These are phyloP conservation scores for Aurinia saxatilis DNA, from an alignment of 345 rosid species.

Conservation along the genomic window DNA sequence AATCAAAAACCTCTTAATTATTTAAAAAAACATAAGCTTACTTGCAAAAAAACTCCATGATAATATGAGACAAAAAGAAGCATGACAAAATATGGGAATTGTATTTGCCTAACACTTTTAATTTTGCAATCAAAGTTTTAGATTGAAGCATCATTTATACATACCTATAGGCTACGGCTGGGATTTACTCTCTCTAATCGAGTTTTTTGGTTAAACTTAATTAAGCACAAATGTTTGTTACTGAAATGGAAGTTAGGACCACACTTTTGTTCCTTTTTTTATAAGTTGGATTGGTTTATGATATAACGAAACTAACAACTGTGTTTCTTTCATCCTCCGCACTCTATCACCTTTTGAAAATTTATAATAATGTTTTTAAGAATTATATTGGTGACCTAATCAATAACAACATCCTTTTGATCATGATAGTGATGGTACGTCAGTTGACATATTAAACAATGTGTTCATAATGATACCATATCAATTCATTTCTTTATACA, in stretches of 20 bases:
- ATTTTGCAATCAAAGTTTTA: conserved; percentile 13
- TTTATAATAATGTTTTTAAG: not conserved
- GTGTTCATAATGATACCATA: not conserved
- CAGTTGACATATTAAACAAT: conserved; percentile 5
- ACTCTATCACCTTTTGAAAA: not conserved
- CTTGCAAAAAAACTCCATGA: not conserved
- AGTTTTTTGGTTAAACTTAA: not conserved
- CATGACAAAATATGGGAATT: not conserved
- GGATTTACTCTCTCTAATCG: not conserved
- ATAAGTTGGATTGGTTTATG: not conserved
- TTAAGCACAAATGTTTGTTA: conserved; percentile 1
- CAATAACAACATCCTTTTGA: not conserved
- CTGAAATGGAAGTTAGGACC: not conserved
- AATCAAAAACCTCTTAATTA: too few species aligned
- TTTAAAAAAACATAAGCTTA: too few species aligned
- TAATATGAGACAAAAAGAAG: not conserved
- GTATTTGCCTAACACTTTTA: not conserved
- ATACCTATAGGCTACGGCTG: conserved; percentile 11
- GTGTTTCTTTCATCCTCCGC: not conserved
- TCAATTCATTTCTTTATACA: not conserved
- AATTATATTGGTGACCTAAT: conserved; percentile 4
- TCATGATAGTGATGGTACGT: conserved; percentile 20
- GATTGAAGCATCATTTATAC: conserved; percentile 19
- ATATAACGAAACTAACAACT: not conserved
- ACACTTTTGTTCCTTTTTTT: not conserved